Conservation (phyloP, 805 yeast genomes). For the Isabelozyma rhagii region DNA sequence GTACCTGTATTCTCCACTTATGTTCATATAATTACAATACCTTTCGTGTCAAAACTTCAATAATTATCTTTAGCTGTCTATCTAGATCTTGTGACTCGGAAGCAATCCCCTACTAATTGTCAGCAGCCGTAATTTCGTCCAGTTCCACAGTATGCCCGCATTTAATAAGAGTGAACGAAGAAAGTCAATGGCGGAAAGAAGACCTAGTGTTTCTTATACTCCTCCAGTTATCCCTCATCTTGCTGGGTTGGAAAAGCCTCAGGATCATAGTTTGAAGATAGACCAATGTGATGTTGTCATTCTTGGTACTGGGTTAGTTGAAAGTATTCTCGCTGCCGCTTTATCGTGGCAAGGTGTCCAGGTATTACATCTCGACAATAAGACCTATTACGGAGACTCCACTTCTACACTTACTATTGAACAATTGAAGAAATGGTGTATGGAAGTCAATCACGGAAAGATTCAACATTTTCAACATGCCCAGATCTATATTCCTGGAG, state of each 20-base stretch:
- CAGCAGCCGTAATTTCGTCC: background rate
- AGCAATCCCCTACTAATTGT: too few relatives aligned
- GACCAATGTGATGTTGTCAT: constrained; percentile 78
- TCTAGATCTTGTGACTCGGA: background rate
- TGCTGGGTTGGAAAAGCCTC: constrained; percentile 76
- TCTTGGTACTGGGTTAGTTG: constrained; percentile 89
- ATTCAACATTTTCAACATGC: constrained; percentile 62
- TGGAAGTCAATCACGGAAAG: constrained; percentile 54
- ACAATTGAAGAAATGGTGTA: constrained; percentile 81
- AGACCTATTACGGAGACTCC: constrained; percentile 85
- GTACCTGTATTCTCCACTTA: background rate
- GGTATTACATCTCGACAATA: constrained; percentile 84
- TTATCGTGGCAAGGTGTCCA: constrained; percentile 98
- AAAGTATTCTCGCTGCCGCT: constrained; percentile 87
- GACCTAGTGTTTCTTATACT: constrained; percentile 40
- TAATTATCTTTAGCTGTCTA: background rate
- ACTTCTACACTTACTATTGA: constrained; percentile 84
- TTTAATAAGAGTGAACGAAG: constrained; percentile 37
- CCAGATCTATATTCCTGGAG: constrained; percentile 69
- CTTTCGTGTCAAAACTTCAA: background rate
- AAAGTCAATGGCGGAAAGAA: constrained; percentile 43
- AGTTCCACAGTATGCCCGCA: background rate
- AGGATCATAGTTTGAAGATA: constrained; percentile 60
- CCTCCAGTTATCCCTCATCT: constrained; percentile 61
- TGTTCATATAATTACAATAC: background rate